Conservation (phyloP, 2,329 filamentous ascomycete genomes). For the Diaporthe eres region DNA sequence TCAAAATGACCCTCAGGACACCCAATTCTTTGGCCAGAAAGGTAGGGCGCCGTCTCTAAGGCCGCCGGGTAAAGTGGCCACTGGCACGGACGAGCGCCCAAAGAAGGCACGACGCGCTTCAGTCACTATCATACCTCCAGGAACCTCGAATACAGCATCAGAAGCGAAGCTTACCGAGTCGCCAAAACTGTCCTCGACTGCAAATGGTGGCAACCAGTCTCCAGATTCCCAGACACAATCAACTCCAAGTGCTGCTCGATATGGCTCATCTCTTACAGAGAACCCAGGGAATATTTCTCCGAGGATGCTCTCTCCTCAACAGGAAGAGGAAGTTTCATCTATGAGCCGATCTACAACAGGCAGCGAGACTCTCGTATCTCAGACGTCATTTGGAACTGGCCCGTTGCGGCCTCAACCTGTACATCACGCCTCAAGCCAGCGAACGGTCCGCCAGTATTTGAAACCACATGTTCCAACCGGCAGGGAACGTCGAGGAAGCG, state of each 20-base stretch:
- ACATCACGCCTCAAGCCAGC: not conserved
- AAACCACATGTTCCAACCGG: not conserved
- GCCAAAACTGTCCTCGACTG: not conserved
- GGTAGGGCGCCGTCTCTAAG: not conserved
- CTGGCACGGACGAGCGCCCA: not conserved
- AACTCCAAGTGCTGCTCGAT: not conserved
- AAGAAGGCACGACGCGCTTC: not conserved
- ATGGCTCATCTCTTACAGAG: not conserved
- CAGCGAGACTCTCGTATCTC: not conserved
- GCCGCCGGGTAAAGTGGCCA: not conserved
- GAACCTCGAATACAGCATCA: not conserved
- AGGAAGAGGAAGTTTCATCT: not conserved
- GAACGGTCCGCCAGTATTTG: not conserved
- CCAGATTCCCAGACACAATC: not conserved
- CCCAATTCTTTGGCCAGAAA: not conserved
- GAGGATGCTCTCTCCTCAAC: not conserved
- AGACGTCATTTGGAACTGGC: not conserved
- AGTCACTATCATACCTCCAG: not conserved
- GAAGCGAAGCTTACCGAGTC: not conserved
- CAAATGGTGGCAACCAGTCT: not conserved
- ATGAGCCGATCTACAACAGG: conserved; percentile 7
- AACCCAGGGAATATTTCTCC: not conserved
- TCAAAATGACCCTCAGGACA: not conserved
- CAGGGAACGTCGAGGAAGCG: not conserved
- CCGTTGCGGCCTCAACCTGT: not conserved